Percentiles rank a stretch among this genome's conserved stretches.
These are phyloP conservation scores for Ophiognomonia clavigignenti-juglandacearum DNA, from an alignment of 2,329 filamentous ascomycete species.

Conservation along the genomic window DNA sequence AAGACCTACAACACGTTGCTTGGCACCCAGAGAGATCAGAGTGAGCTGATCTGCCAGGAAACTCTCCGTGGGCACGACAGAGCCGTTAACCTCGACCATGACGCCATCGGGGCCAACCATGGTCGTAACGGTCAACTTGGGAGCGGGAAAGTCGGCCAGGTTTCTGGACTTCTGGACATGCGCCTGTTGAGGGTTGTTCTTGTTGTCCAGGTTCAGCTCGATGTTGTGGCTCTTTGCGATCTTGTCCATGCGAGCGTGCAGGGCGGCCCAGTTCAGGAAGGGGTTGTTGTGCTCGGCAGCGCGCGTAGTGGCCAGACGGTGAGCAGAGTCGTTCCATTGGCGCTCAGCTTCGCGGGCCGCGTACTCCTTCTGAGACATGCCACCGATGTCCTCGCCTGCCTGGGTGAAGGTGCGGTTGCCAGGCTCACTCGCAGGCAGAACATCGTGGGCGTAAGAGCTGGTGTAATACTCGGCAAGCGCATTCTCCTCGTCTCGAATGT, in stretches of 20 bases:
- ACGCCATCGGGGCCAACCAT: constrained; percentile 56
- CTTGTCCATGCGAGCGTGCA: constrained; percentile 54
- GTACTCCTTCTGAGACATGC: constrained; percentile 54
- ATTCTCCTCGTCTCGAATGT: constrained; percentile 81
- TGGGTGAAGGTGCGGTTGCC: no score
- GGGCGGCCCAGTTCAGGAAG: constrained; percentile 62
- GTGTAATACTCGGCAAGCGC: constrained; percentile 67
- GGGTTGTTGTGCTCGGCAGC: constrained; percentile 69
- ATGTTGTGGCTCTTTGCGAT: constrained; percentile 55
- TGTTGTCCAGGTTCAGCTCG: constrained; percentile 50
- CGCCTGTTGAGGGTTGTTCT: constrained; percentile 32
- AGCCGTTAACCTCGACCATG: constrained; percentile 58
- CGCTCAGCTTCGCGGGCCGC: constrained; percentile 61
- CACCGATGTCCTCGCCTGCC: constrained; percentile 30
- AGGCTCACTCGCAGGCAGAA: no score
- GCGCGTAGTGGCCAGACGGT: constrained; percentile 51
- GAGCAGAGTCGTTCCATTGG: constrained; percentile 62
- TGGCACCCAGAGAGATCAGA: constrained; percentile 75
- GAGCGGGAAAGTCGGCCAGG: constrained; percentile 44
- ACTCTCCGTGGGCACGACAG: constrained; percentile 70
- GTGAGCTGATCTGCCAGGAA: constrained; percentile 78
- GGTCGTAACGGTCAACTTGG: constrained; percentile 48
- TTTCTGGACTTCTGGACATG: constrained; percentile 45
- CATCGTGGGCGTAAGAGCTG: constrained; percentile 35
- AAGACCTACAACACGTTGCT: constrained; percentile 70